These are phyloP conservation scores for Fusarium sp. DNA, from an alignment of 2,329 filamentous ascomycete species.

Conservation along the genomic window DNA sequence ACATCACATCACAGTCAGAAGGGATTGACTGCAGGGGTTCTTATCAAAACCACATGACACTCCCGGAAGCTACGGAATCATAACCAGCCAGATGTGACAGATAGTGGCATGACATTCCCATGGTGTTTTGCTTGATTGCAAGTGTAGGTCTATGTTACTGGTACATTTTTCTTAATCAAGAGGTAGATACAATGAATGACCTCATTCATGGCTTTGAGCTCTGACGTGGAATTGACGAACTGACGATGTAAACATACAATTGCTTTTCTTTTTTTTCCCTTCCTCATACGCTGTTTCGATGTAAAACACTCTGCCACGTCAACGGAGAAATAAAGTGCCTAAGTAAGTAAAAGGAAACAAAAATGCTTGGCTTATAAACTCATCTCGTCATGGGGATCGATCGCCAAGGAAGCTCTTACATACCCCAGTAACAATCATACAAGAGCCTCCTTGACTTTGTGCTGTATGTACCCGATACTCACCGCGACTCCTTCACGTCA, in stretches of 20 bases:
- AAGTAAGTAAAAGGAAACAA: background rate
- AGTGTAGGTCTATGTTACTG: background rate
- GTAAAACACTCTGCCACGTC: slow-evolving; percentile 5
- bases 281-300: background rate
- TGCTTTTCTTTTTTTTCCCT: slow-evolving; percentile 4
- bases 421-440: slow-evolving; percentile 6
- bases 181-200: background rate
- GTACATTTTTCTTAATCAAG: background rate
- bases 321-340: background rate
- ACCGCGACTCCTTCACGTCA: slow-evolving; percentile 27
- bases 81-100: slow-evolving; percentile 3
- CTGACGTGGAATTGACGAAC: background rate
- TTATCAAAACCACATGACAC: slow-evolving; percentile 28
- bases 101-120: slow-evolving; percentile 24
- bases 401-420: slow-evolving; percentile 15
- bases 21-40: slow-evolving; percentile 30
- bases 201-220: background rate
- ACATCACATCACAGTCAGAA: background rate
- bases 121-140: background rate
- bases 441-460: slow-evolving; percentile 3
- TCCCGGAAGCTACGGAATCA: slow-evolving; percentile 27
- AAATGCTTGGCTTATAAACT: slow-evolving; percentile 21
- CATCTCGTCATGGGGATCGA: slow-evolving; percentile 17
- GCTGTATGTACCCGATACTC: slow-evolving; percentile 27
- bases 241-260: background rate